A percentile compares a stretch with the other conserved stretches of the same genome.
Conservation (phyloP, 2,329 filamentous ascomycete genomes). For the Metarhizium guizhouense region DNA sequence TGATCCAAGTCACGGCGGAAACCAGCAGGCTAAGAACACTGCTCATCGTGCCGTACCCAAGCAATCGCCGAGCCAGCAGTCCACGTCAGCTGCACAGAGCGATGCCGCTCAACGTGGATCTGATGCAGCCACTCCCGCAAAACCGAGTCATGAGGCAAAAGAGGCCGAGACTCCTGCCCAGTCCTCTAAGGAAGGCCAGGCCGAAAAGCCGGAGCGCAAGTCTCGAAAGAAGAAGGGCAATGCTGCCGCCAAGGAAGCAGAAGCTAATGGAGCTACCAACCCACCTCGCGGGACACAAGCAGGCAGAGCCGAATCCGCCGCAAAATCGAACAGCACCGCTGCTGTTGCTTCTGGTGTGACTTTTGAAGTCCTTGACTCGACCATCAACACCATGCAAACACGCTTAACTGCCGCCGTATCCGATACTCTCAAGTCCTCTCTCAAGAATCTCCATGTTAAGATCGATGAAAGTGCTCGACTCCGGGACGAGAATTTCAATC, state of each 20-base stretch:
- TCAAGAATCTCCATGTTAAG: conserved; percentile 53
- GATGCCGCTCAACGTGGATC: conserved; percentile 21
- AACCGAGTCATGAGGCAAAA: conserved; percentile 35
- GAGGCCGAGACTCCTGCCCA: conserved; percentile 36
- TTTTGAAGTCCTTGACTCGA: conserved; percentile 39
- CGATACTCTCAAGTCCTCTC: conserved; percentile 43
- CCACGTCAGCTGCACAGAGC: conserved; percentile 13
- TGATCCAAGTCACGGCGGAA: conserved; percentile 23
- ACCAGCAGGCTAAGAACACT: conserved; percentile 25
- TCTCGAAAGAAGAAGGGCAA: conserved; percentile 58
- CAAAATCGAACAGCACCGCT: conserved; percentile 14
- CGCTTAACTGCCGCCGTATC: conserved; percentile 41
- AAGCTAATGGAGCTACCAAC: conserved; percentile 33
- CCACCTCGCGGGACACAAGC: conserved; percentile 23
- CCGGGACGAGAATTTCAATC: conserved; percentile 42
- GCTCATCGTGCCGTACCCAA: conserved; percentile 23
- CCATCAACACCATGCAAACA: conserved; percentile 45
- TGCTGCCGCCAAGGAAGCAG: conserved; percentile 28
- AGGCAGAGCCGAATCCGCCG: conserved; percentile 18
- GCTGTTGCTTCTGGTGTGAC: conserved; percentile 23
- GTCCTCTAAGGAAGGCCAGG: conserved; percentile 27
- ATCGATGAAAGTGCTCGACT: conserved; percentile 54
- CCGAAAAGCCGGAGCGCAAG: conserved; percentile 55
- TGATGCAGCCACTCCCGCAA: conserved; percentile 26
- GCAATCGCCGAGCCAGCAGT: conserved; percentile 23